phyloP scores from a whole-genome alignment of 768 basidiomycete species.

The Saitozyma sp. region DNA sequence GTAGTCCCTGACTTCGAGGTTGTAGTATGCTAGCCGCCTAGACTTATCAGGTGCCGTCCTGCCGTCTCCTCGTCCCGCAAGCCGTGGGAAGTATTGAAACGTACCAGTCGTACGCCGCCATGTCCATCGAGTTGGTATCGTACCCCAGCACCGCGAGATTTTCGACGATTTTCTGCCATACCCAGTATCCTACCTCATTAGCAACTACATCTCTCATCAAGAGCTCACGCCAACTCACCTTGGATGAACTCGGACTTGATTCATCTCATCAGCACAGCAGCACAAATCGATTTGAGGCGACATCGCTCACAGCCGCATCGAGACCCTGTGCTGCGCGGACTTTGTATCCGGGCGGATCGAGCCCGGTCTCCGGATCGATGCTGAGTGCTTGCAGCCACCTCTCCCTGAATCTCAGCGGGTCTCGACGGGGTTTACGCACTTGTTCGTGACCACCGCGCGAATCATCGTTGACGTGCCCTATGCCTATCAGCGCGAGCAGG shows the following conservation, averaged over 20 bases:
- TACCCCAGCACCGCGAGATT: slow-evolving; percentile 91
- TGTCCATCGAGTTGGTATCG: slow-evolving; percentile 60
- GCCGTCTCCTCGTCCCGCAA: neutral
- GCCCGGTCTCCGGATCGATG: slow-evolving; percentile 85
- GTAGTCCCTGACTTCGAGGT: slow-evolving; percentile 69
- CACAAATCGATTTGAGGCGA: neutral
- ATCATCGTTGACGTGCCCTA: slow-evolving; percentile 51
- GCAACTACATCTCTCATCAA: slow-evolving; percentile 12
- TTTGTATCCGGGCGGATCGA: slow-evolving; percentile 82
- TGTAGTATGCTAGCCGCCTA: slow-evolving; percentile 61
- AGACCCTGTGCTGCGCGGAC: slow-evolving; percentile 90
- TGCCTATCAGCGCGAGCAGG: slow-evolving; percentile 3
- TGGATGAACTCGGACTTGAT: slow-evolving; percentile 45
- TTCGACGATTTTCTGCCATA: slow-evolving; percentile 79
- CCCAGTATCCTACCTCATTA: slow-evolving; percentile 75
- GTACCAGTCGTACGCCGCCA: slow-evolving; percentile 78
- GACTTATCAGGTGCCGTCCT: neutral
- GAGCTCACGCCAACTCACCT: slow-evolving; percentile 13
- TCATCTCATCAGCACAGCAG: neutral
- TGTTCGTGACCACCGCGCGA: slow-evolving; percentile 28
- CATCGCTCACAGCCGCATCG: slow-evolving; percentile 74
- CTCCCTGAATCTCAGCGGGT: slow-evolving; percentile 50
- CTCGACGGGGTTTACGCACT: slow-evolving; percentile 12
- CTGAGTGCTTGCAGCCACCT: slow-evolving; percentile 87
- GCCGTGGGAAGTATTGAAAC: neutral